These are phyloP conservation scores for Sparassis latifolia DNA, from an alignment of 1,284 basidiomycete species.

Conservation along the genomic window DNA sequence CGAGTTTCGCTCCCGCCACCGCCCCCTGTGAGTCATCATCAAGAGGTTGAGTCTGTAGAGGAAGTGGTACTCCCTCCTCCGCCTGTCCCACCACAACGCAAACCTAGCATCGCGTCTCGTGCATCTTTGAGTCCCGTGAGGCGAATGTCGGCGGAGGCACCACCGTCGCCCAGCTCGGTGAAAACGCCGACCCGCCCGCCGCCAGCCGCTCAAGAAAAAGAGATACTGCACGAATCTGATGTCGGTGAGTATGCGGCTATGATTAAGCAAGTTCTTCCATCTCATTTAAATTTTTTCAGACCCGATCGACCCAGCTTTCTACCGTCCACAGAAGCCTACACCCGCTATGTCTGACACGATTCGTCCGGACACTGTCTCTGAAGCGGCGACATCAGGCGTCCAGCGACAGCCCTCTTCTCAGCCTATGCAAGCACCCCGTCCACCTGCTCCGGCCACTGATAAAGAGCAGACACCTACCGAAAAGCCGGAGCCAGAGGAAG, in stretches of 20 bases:
- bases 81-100: conserved; percentile 5
- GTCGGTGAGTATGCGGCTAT: conserved; percentile 38
- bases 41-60: conserved; percentile 1
- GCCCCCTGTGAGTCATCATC: background rate
- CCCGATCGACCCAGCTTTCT: conserved; percentile 59
- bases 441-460: conserved; percentile 3
- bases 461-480: background rate
- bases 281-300: conserved; percentile 31
- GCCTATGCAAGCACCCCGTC: conserved; percentile 8
- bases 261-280: background rate
- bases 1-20: conserved; percentile 4
- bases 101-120: conserved; percentile 1
- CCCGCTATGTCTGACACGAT: background rate
- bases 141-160: background rate
- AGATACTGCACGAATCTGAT: conserved; percentile 54
- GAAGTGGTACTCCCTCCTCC: conserved; percentile 6
- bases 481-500: conserved; percentile 29
- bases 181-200: background rate
- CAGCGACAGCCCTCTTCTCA: background rate
- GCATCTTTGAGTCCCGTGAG: background rate
- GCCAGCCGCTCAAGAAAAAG: conserved; percentile 20
- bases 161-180: background rate
- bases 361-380: background rate
- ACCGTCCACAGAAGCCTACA: conserved; percentile 29
- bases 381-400: background rate